A percentile compares a stretch with the other conserved stretches of the same genome.
phyloP scores from a whole-genome alignment of 2,329 filamentous ascomycete genomes.

The Ceratocystis cubensis region DNA sequence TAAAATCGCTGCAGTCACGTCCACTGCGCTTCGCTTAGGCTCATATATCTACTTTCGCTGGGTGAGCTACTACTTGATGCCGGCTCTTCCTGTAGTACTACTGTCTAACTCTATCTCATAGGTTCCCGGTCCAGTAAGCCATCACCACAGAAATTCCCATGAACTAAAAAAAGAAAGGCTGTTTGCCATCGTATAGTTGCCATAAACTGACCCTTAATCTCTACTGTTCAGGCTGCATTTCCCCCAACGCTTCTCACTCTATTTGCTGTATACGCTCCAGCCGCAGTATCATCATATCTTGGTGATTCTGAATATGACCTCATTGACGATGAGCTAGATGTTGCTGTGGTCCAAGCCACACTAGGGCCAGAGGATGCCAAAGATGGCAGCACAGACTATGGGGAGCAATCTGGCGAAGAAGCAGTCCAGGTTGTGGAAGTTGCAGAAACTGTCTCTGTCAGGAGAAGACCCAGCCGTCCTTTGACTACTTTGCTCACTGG shows the following conservation, averaged over 20 bases:
- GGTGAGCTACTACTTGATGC: conserved; percentile 31
- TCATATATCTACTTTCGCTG: conserved; percentile 51
- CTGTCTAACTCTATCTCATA: conserved; percentile 11
- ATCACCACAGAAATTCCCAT: not conserved
- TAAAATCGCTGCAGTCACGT: conserved; percentile 28
- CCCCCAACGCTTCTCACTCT: conserved; percentile 39
- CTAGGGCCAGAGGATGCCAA: not conserved
- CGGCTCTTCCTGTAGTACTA: not conserved
- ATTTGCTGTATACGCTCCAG: conserved; percentile 52
- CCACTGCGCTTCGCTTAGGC: conserved; percentile 31
- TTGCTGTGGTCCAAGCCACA: conserved; percentile 34
- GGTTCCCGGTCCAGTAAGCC: conserved; percentile 27
- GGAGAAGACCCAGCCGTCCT: conserved; percentile 43
- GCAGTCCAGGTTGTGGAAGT: conserved; percentile 1
- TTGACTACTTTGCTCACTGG: conserved; percentile 62
- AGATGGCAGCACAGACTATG: not conserved
- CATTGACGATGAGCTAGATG: conserved; percentile 45
- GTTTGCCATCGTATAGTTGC: not conserved
- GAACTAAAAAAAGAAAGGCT: not conserved
- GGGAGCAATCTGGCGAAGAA: not conserved
- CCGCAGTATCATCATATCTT: conserved; percentile 48
- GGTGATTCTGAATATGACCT: conserved; percentile 45
- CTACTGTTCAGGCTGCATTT: conserved; percentile 22
- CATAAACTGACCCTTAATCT: not conserved
- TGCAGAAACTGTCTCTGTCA: conserved; percentile 36